Base-by-base conservation (phyloP, 345 rosid genomes). In the Eutrema heterophyllum region DNA sequence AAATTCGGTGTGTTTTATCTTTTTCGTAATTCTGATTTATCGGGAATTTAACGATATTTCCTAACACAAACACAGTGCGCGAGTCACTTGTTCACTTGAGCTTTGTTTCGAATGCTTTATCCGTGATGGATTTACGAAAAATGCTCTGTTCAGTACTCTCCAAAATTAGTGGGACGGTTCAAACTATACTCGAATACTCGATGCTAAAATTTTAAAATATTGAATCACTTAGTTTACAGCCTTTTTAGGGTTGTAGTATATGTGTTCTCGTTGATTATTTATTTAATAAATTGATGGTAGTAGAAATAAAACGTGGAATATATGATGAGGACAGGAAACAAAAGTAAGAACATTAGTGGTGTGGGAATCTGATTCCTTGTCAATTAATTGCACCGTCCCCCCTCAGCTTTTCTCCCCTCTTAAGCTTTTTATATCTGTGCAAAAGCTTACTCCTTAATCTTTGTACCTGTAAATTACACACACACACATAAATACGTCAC, bases 361-460 rank as follows among this genome's bases (percentile, higher is more conserved):
- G 71, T 56, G 38, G 71, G 80, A 76, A 76, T 76, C 80, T 70
- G 80, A 76, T 76, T 76, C 80, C 80, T 70, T 70, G 80, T 70
- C 80, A 64, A 76, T 76, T 76, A 69, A 76, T 76, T 38, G 75
- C 67, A 70, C 75, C 65, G 65, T 68, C 75, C 79, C 40, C 67
- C 21, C 10, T 9, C 68, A 44, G 51, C 73, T 68, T 75, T 74
- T 61, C 48, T 61, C 40, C 21, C 5, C 35, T 46, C 27, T 48
- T 60, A 52, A 75, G 79, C 74, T 45, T 68, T 75, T 18, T 38
- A 53, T 68, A 36, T 76, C 57, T 55, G 35, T 68, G 58, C 70
- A 68, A 76, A 76, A 76, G 79, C 58, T 52, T 66, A 26, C 44
- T 26, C 41, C 59, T 74, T 60, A 60, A 60, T 75, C 68, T 68